These are phyloP conservation scores for Leccinum subspadiceum DNA, from an alignment of 1,284 basidiomycete genomes.

Conservation along the genomic window DNA sequence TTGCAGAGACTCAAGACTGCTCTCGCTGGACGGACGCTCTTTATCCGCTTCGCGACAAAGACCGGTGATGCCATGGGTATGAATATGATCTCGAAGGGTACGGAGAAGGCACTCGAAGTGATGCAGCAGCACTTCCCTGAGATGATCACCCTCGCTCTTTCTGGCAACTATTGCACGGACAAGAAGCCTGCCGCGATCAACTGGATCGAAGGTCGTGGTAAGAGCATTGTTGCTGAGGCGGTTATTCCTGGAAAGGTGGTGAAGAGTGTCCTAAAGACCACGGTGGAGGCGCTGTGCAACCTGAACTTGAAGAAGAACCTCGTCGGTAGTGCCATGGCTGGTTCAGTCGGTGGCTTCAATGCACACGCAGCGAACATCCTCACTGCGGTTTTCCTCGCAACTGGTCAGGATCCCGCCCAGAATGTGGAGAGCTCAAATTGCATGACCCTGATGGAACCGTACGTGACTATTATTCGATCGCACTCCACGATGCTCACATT, in stretches of 20 bases:
- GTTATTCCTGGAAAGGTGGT: constrained; percentile 89
- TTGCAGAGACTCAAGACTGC: constrained; percentile 83
- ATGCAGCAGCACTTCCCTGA: constrained; percentile 85
- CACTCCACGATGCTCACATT: constrained; percentile 10
- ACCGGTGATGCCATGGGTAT: constrained; percentile 99
- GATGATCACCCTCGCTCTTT: constrained; percentile 92
- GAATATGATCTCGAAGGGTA: constrained; percentile 99
- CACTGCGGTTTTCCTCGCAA: constrained; percentile 94
- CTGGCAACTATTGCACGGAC: constrained; percentile 99
- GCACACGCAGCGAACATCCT: constrained; percentile 98
- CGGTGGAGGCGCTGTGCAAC: constrained; percentile 86
- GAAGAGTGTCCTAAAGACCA: constrained; percentile 92
- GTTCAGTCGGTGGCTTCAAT: constrained; percentile 96
- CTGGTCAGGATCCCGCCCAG: constrained; percentile 98
- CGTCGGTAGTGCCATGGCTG: constrained; percentile 97
- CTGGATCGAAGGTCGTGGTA: constrained; percentile 99
- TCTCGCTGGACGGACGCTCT: constrained; percentile 89
- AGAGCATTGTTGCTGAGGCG: constrained; percentile 96
- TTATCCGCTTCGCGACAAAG: constrained; percentile 92
- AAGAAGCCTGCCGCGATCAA: constrained; percentile 99
- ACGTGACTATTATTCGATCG: constrained; percentile 38
- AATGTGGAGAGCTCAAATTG: constrained; percentile 99
- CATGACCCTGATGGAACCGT: constrained; percentile 98
- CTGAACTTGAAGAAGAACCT: constrained; percentile 98
- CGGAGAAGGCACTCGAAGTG: constrained; percentile 88